Percentiles rank a stretch among this genome's conserved stretches.
Conservation (phyloP, 805 yeast species). For the Saccharomyces kudriavzevii region DNA sequence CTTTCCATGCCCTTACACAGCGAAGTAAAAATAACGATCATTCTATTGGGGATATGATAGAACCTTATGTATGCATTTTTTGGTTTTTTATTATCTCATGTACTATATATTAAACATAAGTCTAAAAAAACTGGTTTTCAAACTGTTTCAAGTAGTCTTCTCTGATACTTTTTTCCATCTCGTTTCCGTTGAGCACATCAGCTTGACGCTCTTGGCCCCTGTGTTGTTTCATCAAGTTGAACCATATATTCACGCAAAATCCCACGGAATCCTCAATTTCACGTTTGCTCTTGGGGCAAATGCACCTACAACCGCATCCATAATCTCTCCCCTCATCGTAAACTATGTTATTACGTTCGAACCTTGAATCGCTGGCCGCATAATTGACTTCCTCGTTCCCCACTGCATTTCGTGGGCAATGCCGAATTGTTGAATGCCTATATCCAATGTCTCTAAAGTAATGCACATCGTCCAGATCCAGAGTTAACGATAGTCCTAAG, state of each 20-base stretch:
- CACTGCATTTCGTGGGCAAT: conserved; percentile 62
- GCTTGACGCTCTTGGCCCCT: neutral
- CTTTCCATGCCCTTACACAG: neutral
- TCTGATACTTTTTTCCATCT: conserved; percentile 1
- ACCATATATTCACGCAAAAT: conserved; percentile 48
- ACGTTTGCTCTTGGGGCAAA: conserved; percentile 50
- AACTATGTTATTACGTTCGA: conserved; percentile 18
- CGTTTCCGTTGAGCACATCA: conserved; percentile 2
- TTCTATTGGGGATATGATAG: neutral
- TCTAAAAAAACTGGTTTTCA: neutral
- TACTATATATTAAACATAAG: neutral
- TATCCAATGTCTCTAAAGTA: conserved; percentile 92
- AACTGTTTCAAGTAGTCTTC: conserved; percentile 1
- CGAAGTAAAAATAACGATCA: neutral
- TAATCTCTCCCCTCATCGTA: conserved; percentile 32
- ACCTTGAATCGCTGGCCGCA: conserved; percentile 22
- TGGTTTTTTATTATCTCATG: neutral
- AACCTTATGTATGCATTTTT: neutral
- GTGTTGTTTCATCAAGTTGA: conserved; percentile 19
- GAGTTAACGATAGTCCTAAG: conserved; percentile 69
- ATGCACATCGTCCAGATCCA: conserved; percentile 65
- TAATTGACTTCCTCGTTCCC: conserved; percentile 42
- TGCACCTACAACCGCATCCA: conserved; percentile 82
- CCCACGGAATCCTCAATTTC: conserved; percentile 53
- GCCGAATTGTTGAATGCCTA: conserved; percentile 68